Evolutionary conservation across 2,329 filamentous ascomycete genomes (phyloP), one percentile per base, ranked within the genome.

Genomic region (Sporothrix humicola): DNA sequence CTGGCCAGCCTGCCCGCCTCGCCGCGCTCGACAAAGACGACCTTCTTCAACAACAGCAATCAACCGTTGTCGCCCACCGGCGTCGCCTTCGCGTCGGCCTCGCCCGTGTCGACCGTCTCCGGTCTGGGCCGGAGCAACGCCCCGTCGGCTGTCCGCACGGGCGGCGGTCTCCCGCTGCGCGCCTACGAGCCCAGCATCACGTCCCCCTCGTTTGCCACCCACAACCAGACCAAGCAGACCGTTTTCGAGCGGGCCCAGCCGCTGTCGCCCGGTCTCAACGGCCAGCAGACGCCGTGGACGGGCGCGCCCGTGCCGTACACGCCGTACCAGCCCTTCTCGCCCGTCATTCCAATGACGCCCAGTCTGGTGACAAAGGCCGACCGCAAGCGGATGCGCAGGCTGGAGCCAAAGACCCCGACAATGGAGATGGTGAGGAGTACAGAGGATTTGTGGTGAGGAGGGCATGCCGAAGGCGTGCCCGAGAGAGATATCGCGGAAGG

Each of bases 321-420:
- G 72, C 92, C 93, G 0, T 95, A 95, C 77, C 93, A 95, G 84
- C 93, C 93, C 0, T 93, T 91, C 79, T 92, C 91, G 7, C 92
- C 92, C 0, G 85, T 93, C 66, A 87, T 94, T 69, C 93, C 93
- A 0, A 88, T 95, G 68, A 94, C 93, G 44, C 92, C 93, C n/a
- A 89, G 88, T 23, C 82, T 95, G 65, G 89, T 93, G 17, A 93
- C 90, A 31, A 89, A 86, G 81, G 87, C 89, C 75, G 92, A 95
- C 79, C 83, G 92, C 42, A 93, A 91, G 86, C 85, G 87, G 79
- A 90, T 89, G 85, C 89, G 85, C 84, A 89, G 86, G 79, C 81
- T 90, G 79, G 86, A 90, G 77, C 88, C 88, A 73, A 89, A 89
- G 83, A 90, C 88, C 69, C 90, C 89, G 3, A 88, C 89, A 0